Evolutionary conservation across 306 rosid species (phyloP).

Genomic region (Glycine soja): DNA sequence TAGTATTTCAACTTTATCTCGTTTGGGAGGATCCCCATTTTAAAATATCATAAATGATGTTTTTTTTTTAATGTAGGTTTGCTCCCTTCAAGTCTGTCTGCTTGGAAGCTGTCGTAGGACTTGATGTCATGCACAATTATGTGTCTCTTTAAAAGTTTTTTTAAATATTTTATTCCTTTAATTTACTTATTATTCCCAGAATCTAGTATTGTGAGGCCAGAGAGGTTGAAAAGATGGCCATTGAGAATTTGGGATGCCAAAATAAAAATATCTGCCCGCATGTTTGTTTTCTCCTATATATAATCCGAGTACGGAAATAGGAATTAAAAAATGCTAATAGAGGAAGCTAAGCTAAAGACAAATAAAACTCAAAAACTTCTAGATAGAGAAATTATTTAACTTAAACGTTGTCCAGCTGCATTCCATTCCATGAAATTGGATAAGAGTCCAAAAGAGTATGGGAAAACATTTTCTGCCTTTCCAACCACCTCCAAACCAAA

Average conservation of each 20-base stretch:
- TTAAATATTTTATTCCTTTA: constrained; percentile 20
- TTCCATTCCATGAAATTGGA: constrained; percentile 55
- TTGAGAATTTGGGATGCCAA: constrained; percentile 66
- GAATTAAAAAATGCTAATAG: constrained; percentile 23
- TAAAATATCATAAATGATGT: constrained; percentile 35
- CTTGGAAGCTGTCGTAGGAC: constrained; percentile 75
- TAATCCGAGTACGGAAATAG: constrained; percentile 40
- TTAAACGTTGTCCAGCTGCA: constrained; percentile 44
- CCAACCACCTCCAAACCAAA: constrained; percentile 83
- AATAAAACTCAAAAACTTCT: constrained; percentile 33
- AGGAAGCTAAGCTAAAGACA: constrained; percentile 44
- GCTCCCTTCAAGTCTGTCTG: constrained; percentile 67
- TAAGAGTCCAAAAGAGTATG: constrained; percentile 64
- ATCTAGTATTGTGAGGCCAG: constrained; percentile 39
- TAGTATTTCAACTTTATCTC: constrained; percentile 68
- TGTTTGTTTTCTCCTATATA: constrained; percentile 47
- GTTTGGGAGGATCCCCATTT: constrained; percentile 60
- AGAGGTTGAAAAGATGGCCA: constrained; percentile 48
- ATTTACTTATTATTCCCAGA: constrained; percentile 42
- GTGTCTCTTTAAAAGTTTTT: constrained; percentile 50
- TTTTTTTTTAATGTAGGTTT: constrained; percentile 48
- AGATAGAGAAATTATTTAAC: constrained; percentile 11
- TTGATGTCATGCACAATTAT: constrained; percentile 73
- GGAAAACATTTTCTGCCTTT: constrained; percentile 59
- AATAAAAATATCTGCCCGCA: constrained; percentile 62